Evolutionary conservation across 2,329 filamentous ascomycete species (phyloP), one percentile per base, ranked within the genome.

Genomic region (Alternaria conjuncta): DNA sequence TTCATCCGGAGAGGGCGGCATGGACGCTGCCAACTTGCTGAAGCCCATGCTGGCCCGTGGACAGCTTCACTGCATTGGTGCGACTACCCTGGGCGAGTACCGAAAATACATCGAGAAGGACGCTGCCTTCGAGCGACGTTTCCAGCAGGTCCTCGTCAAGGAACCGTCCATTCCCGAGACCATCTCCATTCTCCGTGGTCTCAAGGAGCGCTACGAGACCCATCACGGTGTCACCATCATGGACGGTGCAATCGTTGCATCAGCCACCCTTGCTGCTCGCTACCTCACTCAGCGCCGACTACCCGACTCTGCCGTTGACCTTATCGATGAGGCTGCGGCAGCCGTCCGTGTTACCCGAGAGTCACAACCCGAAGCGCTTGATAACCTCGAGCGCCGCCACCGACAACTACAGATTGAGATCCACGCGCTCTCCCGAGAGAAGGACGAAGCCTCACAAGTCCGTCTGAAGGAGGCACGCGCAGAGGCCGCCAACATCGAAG

Each of bases 101-200:
- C 89, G 96, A 76, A 99, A 99, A 81, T 98, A 99, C 82, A 97
- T 99, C 68, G 96, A 99, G 81, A 99, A 99, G 83, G 96, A 99
- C 75, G 92, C 93, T 49, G 96, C 96, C 50, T 99, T 99, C 79
- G 96, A 99, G 82, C 93, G 96, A 81, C 92, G 96, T 80, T 99
- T 99, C 87, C 96, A 99, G 80, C 96, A 99, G 81, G 96, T 99
- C 43, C 82, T 99, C 47, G 95, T 98, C 79, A 97, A 97, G 83
- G 96, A 99, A 79, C 96, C 96, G 3, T 86, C 89, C 6, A 90
- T 98, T 53, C 81, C 88, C 2, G 96, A 99, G 82, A 98, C 96
- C 13, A 89, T 99, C 67, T 99, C 96, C 21, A 99, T 99, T 75
- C 90, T 99, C n/a, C 93, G 96, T 86, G 96, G 96, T 77, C 84